Evolutionary conservation across 2,329 filamentous ascomycete genomes (phyloP).

Genomic region (Hypocreales sp.): DNA sequence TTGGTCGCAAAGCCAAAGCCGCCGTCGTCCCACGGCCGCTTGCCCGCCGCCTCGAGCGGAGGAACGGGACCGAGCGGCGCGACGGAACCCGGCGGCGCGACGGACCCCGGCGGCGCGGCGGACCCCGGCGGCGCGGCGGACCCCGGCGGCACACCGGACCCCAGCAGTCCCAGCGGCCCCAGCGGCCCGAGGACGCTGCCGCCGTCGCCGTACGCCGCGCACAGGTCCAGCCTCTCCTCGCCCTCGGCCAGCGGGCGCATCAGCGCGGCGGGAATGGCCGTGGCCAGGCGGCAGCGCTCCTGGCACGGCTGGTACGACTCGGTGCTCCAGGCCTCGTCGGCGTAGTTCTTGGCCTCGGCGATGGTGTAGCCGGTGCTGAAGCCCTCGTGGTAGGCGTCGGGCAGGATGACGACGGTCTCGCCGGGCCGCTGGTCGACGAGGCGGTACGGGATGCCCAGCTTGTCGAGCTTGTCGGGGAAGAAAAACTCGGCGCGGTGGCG

Average conservation of each 20-base stretch:
- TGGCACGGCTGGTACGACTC: constrained; percentile 20
- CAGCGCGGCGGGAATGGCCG: constrained; percentile 19
- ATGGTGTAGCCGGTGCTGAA: constrained; percentile 26
- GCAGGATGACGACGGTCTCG: constrained; percentile 23
- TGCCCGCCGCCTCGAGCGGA: neutral
- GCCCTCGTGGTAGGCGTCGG: constrained; percentile 23
- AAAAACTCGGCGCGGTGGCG: constrained; percentile 24
- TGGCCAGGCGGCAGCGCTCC: constrained; percentile 15
- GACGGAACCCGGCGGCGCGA: no score
- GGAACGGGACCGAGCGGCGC: no score
- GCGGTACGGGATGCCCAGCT: constrained; percentile 20
- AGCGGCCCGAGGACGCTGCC: constrained; percentile 2
- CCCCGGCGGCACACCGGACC: no score
- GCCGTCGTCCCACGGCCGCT: neutral
- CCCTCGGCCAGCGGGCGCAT: constrained; percentile 16
- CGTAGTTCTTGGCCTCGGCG: constrained; percentile 24
- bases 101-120: no score
- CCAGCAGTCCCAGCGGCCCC: no score
- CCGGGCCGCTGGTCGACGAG: constrained; percentile 22
- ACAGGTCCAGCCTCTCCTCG: constrained; percentile 18
- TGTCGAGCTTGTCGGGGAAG: constrained; percentile 22
- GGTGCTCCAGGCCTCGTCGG: constrained; percentile 18
- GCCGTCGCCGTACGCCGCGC: constrained; percentile 10
- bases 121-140: no score
- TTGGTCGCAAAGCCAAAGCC: neutral